Evolutionary conservation across 106 monocot genomes (phyloP).

Genomic region (Dioscorea dumetorum): DNA sequence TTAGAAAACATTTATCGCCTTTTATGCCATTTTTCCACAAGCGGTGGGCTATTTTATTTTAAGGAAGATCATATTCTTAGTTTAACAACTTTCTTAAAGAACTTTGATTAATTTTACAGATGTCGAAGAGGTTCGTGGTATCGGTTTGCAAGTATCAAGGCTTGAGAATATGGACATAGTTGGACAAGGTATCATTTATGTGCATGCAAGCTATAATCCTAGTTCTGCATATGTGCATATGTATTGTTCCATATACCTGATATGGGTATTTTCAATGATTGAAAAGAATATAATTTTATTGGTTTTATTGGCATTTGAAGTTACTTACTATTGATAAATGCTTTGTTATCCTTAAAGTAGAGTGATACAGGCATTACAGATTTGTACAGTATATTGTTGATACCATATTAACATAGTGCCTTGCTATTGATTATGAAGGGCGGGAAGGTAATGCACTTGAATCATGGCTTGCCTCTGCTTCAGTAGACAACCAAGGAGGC

Average conservation of each 20-base stretch:
- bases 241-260: background rate
- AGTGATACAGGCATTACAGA: background rate
- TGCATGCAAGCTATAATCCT: background rate
- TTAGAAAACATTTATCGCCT: too few relatives aligned
- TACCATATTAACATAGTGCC: background rate
- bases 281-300: background rate
- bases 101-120: constrained; percentile 26
- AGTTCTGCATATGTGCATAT: background rate
- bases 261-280: background rate
- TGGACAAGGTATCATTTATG: constrained; percentile 26
- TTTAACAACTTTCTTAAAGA: too few relatives aligned
- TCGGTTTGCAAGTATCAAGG: constrained; percentile 82
- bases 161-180: constrained; percentile 44
- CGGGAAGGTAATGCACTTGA: constrained; percentile 41
- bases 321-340: background rate
- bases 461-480: constrained; percentile 54
- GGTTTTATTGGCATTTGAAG: background rate
- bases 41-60: too few relatives aligned
- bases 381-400: background rate
- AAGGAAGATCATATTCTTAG: too few relatives aligned
- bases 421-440: constrained; percentile 27
- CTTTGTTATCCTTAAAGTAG: background rate
- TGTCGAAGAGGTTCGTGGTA: constrained; percentile 90
- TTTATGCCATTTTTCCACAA: too few relatives aligned
- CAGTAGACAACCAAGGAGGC: constrained; percentile 17